Percentiles rank a stretch among this genome's conserved stretches.
These are phyloP conservation scores for Septoria linicola DNA, from an alignment of 2,329 filamentous ascomycete species.

Conservation along the genomic window DNA sequence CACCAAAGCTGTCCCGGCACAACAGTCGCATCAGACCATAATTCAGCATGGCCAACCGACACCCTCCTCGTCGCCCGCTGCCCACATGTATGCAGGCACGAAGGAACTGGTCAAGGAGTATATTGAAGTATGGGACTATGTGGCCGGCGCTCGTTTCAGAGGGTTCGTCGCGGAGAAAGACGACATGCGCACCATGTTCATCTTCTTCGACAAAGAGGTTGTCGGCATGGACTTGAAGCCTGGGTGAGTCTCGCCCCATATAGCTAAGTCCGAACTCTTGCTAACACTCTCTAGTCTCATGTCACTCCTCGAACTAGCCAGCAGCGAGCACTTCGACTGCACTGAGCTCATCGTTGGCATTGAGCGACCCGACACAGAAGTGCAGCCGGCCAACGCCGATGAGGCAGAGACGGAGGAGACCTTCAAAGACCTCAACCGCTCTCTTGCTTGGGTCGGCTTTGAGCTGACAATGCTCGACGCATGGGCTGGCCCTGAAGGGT, in stretches of 20 bases:
- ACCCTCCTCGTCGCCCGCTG: slow-evolving; percentile 39
- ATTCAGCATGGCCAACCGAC: slow-evolving; percentile 37
- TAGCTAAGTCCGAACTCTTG: slow-evolving; percentile 3
- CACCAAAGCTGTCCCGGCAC: slow-evolving; percentile 15
- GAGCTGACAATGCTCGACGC: slow-evolving; percentile 75
- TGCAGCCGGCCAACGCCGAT: slow-evolving; percentile 37
- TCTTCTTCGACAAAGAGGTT: slow-evolving; percentile 78
- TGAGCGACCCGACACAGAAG: slow-evolving; percentile 67
- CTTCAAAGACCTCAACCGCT: slow-evolving; percentile 70
- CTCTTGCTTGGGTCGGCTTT: slow-evolving; percentile 91
- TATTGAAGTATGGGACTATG: slow-evolving; percentile 84
- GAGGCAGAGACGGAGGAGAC: slow-evolving; percentile 41
- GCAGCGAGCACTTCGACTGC: slow-evolving; percentile 69
- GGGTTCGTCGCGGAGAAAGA: slow-evolving; percentile 75
- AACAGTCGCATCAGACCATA: slow-evolving; percentile 23
- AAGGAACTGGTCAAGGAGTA: slow-evolving; percentile 56
- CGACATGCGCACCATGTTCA: slow-evolving; percentile 73
- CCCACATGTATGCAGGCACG: slow-evolving; percentile 26
- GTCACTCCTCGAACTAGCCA: slow-evolving; percentile 84
- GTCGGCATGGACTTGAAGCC: slow-evolving; percentile 78
- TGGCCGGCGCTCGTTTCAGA: slow-evolving; percentile 79
- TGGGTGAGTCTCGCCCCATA: slow-evolving; percentile 60
- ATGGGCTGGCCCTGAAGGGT: slow-evolving; percentile 63
- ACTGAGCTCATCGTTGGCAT: slow-evolving; percentile 76
- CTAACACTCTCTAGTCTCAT: slow-evolving; percentile 55